Percentiles rank a stretch among this genome's conserved stretches.
These are phyloP conservation scores for Dendrocalamus latiflorus DNA, from an alignment of 202 grass and related monocot species.

Conservation along the genomic window DNA sequence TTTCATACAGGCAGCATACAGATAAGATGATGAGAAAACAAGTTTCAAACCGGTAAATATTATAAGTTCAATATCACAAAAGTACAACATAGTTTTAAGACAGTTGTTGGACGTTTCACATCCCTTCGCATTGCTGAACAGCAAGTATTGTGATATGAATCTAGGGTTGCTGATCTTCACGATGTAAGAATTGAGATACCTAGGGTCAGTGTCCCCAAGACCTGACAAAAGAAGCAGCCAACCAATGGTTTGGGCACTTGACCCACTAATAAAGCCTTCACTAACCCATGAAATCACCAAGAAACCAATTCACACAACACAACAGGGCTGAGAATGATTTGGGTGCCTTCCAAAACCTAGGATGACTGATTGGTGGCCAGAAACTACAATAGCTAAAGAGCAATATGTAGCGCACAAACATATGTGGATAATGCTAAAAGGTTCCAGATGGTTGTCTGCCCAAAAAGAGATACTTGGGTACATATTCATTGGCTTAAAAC, in stretches of 20 bases:
- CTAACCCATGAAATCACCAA: background rate
- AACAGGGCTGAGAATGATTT: background rate
- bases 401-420: background rate
- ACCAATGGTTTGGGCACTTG: background rate
- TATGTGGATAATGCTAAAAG: background rate
- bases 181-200: background rate
- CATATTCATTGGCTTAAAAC: background rate
- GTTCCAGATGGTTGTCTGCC: background rate
- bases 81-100: background rate
- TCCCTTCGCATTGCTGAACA: background rate
- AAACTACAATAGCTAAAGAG: background rate
- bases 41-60: background rate
- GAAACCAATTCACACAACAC: background rate
- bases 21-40: background rate
- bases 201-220: background rate
- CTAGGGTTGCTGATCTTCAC: background rate
- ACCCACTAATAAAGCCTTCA: background rate
- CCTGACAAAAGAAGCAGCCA: background rate
- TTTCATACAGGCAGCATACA: conserved; percentile 2
- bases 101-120: background rate
- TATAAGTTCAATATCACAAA: background rate
- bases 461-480: background rate
- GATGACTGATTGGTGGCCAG: background rate
- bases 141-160: background rate
- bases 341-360: background rate